Evolutionary conservation across 1,284 basidiomycete species (phyloP).

Genomic region (Heterobasidion parviporum): DNA sequence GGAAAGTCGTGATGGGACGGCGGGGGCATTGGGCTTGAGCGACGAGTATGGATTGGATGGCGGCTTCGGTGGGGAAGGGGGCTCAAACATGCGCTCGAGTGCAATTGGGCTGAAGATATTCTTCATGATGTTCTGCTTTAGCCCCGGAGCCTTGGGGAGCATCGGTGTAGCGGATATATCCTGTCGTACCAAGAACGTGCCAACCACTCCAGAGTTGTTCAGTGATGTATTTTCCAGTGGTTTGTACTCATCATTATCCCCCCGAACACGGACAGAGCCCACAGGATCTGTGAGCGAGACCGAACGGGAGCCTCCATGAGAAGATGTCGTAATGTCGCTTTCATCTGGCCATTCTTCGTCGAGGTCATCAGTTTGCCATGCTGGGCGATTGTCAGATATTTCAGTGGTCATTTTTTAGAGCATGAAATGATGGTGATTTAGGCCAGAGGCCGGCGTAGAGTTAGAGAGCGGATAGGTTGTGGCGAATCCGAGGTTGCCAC

Average conservation of each 20-base stretch:
- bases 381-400: slow-evolving; percentile 4
- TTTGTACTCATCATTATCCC: slow-evolving; percentile 16
- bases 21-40: slow-evolving; percentile 18
- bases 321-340: slow-evolving; percentile 14
- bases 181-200: slow-evolving; percentile 78
- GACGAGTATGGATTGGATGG: slow-evolving; percentile 13
- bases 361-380: slow-evolving; percentile 48
- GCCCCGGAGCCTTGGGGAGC: slow-evolving; percentile 56
- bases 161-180: slow-evolving; percentile 46
- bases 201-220: slow-evolving; percentile 23
- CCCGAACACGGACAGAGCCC: slow-evolving; percentile 40
- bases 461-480: not conserved
- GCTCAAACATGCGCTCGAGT: slow-evolving; percentile 86
- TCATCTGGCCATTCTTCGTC: slow-evolving; percentile 44
- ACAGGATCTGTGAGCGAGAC: slow-evolving; percentile 56
- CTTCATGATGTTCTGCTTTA: slow-evolving; percentile 50
- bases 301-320: slow-evolving; percentile 33
- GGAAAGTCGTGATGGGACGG: slow-evolving; percentile 27
- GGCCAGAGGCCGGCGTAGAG: not conserved
- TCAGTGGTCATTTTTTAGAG: not conserved
- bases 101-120: slow-evolving; percentile 81
- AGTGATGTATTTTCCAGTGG: not conserved
- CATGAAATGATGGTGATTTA: not conserved
- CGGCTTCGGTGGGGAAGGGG: slow-evolving; percentile 63
- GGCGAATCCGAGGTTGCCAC: not conserved